Conservation (phyloP, 805 yeast genomes). For the Wickerhamomyces canadensis region DNA sequence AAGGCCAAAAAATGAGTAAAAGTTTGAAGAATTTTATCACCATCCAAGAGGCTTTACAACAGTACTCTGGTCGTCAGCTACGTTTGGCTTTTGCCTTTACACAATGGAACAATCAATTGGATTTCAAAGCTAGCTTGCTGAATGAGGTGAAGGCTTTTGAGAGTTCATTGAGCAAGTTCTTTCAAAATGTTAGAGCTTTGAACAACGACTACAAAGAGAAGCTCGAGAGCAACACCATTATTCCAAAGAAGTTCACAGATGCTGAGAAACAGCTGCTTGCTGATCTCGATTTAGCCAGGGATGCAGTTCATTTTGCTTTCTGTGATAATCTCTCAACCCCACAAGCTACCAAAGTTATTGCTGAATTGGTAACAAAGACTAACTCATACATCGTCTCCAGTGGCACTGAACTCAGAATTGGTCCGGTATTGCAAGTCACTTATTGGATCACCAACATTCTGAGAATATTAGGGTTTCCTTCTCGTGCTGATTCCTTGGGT, state of each 20-base stretch:
- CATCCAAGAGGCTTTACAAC: constrained; percentile 78
- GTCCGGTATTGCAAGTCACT: constrained; percentile 59
- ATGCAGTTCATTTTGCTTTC: constrained; percentile 66
- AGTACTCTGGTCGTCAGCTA: constrained; percentile 72
- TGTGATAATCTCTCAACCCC: constrained; percentile 88
- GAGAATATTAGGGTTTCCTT: constrained; percentile 67
- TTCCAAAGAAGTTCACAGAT: constrained; percentile 56
- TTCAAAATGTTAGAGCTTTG: constrained; percentile 81
- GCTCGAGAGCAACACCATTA: constrained; percentile 35
- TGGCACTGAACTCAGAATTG: constrained; percentile 49
- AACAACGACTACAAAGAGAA: constrained; percentile 56
- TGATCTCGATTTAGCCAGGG: constrained; percentile 46
- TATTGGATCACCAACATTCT: constrained; percentile 69
- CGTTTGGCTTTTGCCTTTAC: constrained; percentile 87
- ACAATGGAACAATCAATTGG: constrained; percentile 90
- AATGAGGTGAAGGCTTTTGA: constrained; percentile 76
- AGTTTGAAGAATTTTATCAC: constrained; percentile 93
- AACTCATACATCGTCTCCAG: constrained; percentile 68
- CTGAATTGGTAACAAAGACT: constrained; percentile 62
- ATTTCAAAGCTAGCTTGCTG: constrained; percentile 78
- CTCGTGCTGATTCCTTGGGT: constrained; percentile 68
- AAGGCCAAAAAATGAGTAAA: constrained; percentile 98
- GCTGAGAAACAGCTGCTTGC: constrained; percentile 51
- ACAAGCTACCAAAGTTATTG: constrained; percentile 55
- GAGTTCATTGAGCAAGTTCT: constrained; percentile 71